Base-by-base conservation (phyloP, 345 rosid species). In the Anacardium occidentale region DNA sequence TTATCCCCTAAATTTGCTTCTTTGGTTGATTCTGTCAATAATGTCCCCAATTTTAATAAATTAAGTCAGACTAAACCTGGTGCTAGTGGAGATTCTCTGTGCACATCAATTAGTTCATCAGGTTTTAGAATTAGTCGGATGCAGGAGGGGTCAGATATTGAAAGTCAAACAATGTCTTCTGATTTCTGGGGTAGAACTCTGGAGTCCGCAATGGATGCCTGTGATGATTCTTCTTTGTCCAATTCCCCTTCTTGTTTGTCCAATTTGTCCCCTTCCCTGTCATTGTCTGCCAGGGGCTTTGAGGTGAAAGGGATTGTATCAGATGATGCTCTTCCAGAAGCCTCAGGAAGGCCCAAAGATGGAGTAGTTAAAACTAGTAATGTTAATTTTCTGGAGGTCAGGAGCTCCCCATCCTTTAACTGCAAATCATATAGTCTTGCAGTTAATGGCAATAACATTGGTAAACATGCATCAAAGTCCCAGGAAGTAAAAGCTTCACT, bases 1-100 rank as follows among this genome's bases (percentile, higher is more conserved):
- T 37, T 73, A 50, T 90, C 95, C 75, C 97, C 96, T 50, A 87
- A 88, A 72, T 92, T 92, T 83, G 82, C 87, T 42, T 76, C 77
- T 76, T 84, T 90, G 90, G 92, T 82, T 60, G 86, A 86, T 68
- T 82, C 92, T 60, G 87, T 86, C 12, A 79, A 79, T 81, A 79
- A 75, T 47, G 80, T 79, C 32, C 75, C 86, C 51, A 73, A 68
- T 66, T 21, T 74, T 26, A 74, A 76, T 53, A 74, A 77, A 68
- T 70, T 52, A 64, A 78, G 75, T 68, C 66, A 73, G 77, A 79
- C 54, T 20, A 82, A 76, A 60, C 75, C 82, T 71, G 72, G 24
- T 54, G 70, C 44, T 67, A 59, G 48, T 69, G 77, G 55, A 62
- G 74, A 79, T 78, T 83, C 45, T 74, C 81, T 21, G 70, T 55